Conservation (phyloP, 495 filamentous ascomycete species). For the Lepraria neglecta region DNA sequence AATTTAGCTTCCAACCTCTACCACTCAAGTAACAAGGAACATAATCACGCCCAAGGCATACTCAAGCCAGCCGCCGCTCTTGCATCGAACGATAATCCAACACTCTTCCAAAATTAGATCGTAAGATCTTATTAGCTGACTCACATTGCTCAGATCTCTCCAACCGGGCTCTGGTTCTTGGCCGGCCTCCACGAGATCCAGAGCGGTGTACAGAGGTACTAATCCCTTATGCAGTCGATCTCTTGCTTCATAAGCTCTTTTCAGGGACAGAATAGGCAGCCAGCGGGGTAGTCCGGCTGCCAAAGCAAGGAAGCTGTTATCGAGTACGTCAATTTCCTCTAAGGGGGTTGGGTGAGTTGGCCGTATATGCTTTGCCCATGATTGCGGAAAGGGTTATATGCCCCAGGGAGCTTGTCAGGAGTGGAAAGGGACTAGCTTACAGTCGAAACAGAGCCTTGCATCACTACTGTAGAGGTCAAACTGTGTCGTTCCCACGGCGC, state of each 20-base stretch:
- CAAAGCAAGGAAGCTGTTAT: too few species aligned
- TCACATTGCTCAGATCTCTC: neutral
- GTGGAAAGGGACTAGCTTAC: too few species aligned
- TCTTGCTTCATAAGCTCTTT: neutral
- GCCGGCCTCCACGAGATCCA: neutral
- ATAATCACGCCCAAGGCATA: neutral
- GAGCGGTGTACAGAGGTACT: neutral
- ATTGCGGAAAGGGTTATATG: too few species aligned
- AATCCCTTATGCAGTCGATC: neutral
- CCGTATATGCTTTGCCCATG: too few species aligned
- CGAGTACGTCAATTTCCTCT: too few species aligned
- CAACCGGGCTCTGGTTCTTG: too few species aligned
- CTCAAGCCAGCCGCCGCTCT: neutral
- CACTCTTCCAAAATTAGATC: neutral
- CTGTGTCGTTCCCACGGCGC: too few species aligned
- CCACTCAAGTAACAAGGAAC: too few species aligned
- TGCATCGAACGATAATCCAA: neutral
- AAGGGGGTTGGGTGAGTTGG: too few species aligned
- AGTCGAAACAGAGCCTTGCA: too few species aligned
- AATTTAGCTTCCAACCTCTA: neutral
- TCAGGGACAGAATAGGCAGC: neutral
- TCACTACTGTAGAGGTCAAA: too few species aligned
- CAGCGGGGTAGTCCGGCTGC: neutral
- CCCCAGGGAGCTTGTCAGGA: too few species aligned
- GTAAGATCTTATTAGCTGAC: neutral